Conservation (phyloP, 257 asterid genomes). For the Solanum sparsipilum region DNA sequence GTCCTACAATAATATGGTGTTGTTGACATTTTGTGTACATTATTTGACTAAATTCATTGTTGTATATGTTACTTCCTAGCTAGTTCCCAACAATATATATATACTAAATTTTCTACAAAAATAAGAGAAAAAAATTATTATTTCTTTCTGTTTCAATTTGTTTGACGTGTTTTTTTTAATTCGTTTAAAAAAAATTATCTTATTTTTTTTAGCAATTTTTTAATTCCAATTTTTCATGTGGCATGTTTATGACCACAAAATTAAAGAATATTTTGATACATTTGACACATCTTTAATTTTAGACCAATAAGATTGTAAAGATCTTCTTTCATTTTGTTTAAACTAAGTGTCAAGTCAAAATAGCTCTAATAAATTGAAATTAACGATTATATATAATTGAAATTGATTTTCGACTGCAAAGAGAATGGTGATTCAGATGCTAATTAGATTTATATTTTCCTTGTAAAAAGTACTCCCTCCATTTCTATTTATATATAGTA, state of each 20-base stretch:
- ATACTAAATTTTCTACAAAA: not conserved
- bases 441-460: not conserved
- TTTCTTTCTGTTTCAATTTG: too few species aligned
- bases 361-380: not conserved
- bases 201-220: too few species aligned
- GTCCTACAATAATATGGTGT: not conserved
- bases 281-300: too few species aligned
- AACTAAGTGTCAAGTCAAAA: not conserved
- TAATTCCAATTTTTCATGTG: too few species aligned
- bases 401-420: not conserved
- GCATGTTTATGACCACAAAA: too few species aligned
- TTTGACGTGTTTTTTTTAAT: not conserved
- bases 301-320: too few species aligned
- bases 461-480: too few species aligned
- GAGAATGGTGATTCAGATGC: not conserved
- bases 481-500: not conserved
- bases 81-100: not conserved
- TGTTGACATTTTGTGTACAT: not conserved
- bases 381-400: not conserved
- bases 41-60: not conserved
- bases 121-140: not conserved
- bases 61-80: not conserved
- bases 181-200: too few species aligned
- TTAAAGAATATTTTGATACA: too few species aligned
- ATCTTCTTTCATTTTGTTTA: too few species aligned